phyloP scores from a whole-genome alignment of 192 early-diverging fungal species.

The Backusella morwellensis region DNA sequence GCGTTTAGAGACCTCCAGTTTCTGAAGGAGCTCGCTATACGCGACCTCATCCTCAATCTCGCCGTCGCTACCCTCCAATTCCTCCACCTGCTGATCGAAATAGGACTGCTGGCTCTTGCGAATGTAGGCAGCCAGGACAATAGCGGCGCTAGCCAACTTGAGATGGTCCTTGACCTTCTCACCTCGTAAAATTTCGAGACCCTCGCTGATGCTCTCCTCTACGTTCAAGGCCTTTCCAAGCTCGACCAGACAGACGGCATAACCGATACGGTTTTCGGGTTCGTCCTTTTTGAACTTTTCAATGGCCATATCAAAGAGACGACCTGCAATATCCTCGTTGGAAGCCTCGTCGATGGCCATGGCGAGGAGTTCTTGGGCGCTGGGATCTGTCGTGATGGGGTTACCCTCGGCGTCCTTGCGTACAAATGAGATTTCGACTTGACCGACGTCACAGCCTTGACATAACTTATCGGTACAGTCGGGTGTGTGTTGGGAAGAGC shows the following conservation, averaged over 20 bases:
- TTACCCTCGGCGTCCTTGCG: constrained; percentile 35
- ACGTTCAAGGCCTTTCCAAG: constrained; percentile 25
- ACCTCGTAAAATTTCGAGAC: constrained; percentile 17
- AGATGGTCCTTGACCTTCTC: not conserved
- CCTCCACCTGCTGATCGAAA: constrained; percentile 10
- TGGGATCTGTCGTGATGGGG: constrained; percentile 32
- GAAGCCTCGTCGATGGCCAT: constrained; percentile 54
- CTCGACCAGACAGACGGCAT: constrained; percentile 32
- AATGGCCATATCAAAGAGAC: constrained; percentile 56
- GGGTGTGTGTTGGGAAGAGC: constrained; percentile 38
- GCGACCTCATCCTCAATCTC: constrained; percentile 22
- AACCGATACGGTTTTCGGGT: constrained; percentile 37
- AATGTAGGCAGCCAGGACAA: not conserved
- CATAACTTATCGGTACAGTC: constrained; percentile 59
- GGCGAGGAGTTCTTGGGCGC: constrained; percentile 54
- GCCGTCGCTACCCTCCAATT: constrained; percentile 10
- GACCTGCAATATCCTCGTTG: constrained; percentile 33
- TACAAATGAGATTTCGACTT: constrained; percentile 55
- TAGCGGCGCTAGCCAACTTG: constrained; percentile 7
- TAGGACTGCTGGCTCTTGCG: constrained; percentile 11
- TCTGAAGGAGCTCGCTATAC: constrained; percentile 10
- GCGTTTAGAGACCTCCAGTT: constrained; percentile 12
- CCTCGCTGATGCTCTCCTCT: constrained; percentile 35
- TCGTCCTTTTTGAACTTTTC: constrained; percentile 41
- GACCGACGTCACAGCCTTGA: constrained; percentile 60